phyloP scores from a whole-genome alignment of 352 stramenopile genomes.

The Hyaloperonospora arabidopsidis region DNA sequence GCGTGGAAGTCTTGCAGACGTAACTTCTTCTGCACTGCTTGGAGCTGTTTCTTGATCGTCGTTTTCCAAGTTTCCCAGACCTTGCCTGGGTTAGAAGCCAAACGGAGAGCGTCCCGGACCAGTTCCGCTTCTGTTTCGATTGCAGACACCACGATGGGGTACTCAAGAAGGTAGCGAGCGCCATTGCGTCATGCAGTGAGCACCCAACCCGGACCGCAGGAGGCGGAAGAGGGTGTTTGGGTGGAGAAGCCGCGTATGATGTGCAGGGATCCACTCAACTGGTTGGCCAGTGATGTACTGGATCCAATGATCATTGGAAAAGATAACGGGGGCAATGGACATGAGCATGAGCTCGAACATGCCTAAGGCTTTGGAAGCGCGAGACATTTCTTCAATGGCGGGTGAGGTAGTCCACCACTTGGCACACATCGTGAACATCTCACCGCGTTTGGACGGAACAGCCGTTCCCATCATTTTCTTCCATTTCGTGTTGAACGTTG shows the following conservation, averaged over 20 bases:
- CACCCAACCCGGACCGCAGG: not conserved
- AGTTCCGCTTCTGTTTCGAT: conserved; percentile 1
- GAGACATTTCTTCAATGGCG: not conserved
- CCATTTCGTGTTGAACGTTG: conserved; percentile 1
- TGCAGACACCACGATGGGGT: not conserved
- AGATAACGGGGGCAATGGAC: not conserved
- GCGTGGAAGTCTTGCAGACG: not conserved
- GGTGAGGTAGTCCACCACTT: not conserved
- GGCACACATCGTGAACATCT: not conserved
- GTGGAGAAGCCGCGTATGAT: not conserved
- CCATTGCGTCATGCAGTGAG: conserved; percentile 1
- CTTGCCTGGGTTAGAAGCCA: not conserved
- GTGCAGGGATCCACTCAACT: not conserved
- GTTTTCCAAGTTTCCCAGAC: conserved; percentile 4
- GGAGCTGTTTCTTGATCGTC: not conserved
- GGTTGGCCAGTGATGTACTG: not conserved
- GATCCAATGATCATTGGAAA: conserved; percentile 1
- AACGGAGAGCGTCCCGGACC: not conserved
- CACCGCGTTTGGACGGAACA: not conserved
- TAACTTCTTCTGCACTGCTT: not conserved
- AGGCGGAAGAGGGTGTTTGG: not conserved
- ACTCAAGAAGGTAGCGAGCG: not conserved
- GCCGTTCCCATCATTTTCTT: not conserved
- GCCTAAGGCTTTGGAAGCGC: not conserved
- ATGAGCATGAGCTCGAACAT: conserved; percentile 2